These are phyloP conservation scores for Neopestalotiopsis sp. DNA, from an alignment of 2,329 filamentous ascomycete species.

Conservation along the genomic window DNA sequence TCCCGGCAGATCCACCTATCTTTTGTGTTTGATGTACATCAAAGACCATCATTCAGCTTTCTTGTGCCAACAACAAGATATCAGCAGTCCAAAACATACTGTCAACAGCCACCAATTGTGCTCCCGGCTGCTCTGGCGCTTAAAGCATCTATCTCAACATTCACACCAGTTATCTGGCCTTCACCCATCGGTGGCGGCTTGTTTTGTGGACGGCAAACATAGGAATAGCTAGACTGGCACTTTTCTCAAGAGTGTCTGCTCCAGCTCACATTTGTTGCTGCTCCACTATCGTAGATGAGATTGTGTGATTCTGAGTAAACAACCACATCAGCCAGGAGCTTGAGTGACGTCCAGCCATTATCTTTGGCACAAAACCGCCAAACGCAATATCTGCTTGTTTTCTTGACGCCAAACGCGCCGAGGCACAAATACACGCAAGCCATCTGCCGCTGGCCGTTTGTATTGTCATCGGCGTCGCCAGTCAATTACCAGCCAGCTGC, in stretches of 20 bases:
- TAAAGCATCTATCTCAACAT: too few species aligned
- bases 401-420: not conserved
- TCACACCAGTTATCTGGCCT: not conserved
- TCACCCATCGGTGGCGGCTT: not conserved
- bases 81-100: not conserved
- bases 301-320: slow-evolving; percentile 17
- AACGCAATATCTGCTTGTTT: not conserved
- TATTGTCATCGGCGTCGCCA: not conserved
- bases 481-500: not conserved
- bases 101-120: too few species aligned
- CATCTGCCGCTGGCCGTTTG: not conserved
- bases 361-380: not conserved
- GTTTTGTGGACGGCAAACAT: slow-evolving; percentile 7
- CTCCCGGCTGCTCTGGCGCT: too few species aligned
- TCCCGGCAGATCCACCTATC: not conserved
- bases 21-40: slow-evolving; percentile 1
- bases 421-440: not conserved
- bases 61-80: not conserved
- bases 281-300: slow-evolving; percentile 17
- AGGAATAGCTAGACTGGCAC: slow-evolving; percentile 18
- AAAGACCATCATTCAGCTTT: slow-evolving; percentile 1
- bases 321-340: slow-evolving; percentile 4
- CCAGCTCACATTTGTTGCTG: slow-evolving; percentile 6
- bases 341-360: not conserved
- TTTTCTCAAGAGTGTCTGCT: slow-evolving; percentile 8